A percentile compares a stretch with the other conserved stretches of the same genome.
These are phyloP conservation scores for Trichoderma afroharzianum DNA, from an alignment of 2,329 filamentous ascomycete genomes.

Conservation along the genomic window DNA sequence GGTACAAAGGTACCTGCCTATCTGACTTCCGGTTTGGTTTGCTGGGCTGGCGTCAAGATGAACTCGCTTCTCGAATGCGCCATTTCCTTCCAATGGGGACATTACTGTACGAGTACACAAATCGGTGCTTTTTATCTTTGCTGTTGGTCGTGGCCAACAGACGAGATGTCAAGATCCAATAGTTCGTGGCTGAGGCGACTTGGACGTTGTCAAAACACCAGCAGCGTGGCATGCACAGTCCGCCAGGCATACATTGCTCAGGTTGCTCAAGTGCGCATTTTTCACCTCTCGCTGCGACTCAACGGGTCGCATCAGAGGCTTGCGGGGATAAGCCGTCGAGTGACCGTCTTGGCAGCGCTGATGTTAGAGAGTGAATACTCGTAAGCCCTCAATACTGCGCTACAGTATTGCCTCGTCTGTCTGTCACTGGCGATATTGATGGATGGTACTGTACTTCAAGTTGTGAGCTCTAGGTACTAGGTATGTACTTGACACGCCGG, in stretches of 20 bases:
- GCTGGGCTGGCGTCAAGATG: neutral
- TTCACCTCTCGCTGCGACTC: neutral
- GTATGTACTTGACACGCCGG: neutral
- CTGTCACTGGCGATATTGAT: neutral
- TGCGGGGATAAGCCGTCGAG: neutral
- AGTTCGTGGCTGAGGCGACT: neutral
- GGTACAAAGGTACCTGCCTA: neutral
- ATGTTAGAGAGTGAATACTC: neutral
- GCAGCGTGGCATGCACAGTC: neutral
- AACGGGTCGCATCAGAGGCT: neutral
- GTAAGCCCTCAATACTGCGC: neutral
- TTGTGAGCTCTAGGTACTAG: conserved; percentile 7
- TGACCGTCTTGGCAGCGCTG: neutral
- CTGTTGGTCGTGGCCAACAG: neutral
- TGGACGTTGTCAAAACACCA: neutral
- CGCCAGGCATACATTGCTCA: neutral
- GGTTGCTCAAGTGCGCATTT: neutral
- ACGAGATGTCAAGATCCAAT: neutral
- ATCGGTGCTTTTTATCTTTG: neutral
- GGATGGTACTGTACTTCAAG: neutral
- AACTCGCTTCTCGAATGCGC: conserved; percentile 17
- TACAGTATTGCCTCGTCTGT: neutral
- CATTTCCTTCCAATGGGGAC: neutral
- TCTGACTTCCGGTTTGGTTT: neutral
- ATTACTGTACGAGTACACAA: no score